Base-by-base conservation (phyloP, 768 basidiomycete species). In the Leucogyrophana mollusca region DNA sequence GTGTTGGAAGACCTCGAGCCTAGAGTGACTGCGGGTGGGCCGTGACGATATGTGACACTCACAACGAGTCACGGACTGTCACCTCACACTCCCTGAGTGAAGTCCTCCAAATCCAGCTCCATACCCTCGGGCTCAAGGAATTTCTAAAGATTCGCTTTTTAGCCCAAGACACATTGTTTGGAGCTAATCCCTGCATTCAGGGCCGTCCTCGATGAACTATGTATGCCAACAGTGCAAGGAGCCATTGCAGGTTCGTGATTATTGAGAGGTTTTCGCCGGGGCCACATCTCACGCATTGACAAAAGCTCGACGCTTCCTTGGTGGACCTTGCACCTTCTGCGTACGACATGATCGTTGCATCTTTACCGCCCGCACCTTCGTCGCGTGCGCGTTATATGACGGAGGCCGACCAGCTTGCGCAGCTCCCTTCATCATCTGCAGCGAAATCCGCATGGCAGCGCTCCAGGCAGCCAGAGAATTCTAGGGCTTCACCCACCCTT, bases 181-280 rank as follows among this genome's bases (percentile, higher is more conserved):
- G 13, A 30, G 6, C 6, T 65, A 65, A 46, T 65, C 59, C 34
- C 59, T 73, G 25, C 32, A 13, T 39, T 37, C 9, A 52, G 39
- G 27, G 13, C 45, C n/a, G 23, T 17, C 23, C 18, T 17, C 53
- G 42, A 76, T 77, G 76, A 69, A 54, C 46, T 76, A 74, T 56
- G 75, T 87, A 40, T 93, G 90, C 58, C 90, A 92, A 60, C 90
- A 93, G 68, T 93, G 90, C 74, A 92, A 91, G 68, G 88, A 94
- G 59, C 90, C 90, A 5, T 70, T 96, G 25, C 85, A 92, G 79
- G 87, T 87, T 63, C 49, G 66, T 41, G 37, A 34, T 44, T n/a
- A n/a, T n/a, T 32, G 27, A 6, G 45, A 47, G 56, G n/a, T 16
- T 27, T 3, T 34, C 45, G 30, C 40, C 41, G 24, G 16, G 25